These are phyloP conservation scores for Alternaria solani DNA, from an alignment of 2,329 filamentous ascomycete species.

Conservation along the genomic window DNA sequence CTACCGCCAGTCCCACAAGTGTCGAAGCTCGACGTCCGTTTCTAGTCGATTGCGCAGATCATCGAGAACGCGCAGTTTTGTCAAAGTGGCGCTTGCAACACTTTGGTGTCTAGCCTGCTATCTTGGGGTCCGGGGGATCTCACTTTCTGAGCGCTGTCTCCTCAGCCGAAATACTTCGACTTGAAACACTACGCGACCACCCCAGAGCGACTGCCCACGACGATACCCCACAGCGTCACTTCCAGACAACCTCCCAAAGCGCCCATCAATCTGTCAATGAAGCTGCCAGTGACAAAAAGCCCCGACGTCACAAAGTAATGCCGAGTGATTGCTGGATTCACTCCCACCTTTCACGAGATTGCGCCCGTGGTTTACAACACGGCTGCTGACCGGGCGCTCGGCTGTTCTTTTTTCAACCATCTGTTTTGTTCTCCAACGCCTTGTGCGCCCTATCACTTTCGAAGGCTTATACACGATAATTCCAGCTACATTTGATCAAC, in stretches of 20 bases:
- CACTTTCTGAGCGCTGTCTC: slow-evolving; percentile 3
- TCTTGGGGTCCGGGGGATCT: slow-evolving; percentile 8
- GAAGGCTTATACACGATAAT: slow-evolving; percentile 12
- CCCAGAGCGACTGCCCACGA: slow-evolving; percentile 11
- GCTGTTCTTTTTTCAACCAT: slow-evolving; percentile 6
- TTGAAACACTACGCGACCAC: slow-evolving; percentile 4
- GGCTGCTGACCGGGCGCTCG: slow-evolving; percentile 8
- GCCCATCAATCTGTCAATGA: slow-evolving; percentile 4
- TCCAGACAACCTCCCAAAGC: slow-evolving; percentile 18
- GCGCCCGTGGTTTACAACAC: slow-evolving; percentile 4
- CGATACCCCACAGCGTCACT: slow-evolving; percentile 9
- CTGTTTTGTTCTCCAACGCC: slow-evolving; percentile 7
- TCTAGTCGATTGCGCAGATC: slow-evolving; percentile 12
- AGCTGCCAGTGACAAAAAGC: slow-evolving; percentile 1
- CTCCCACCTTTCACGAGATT: background rate
- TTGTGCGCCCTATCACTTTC: slow-evolving; percentile 7
- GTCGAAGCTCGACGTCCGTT: slow-evolving; percentile 7
- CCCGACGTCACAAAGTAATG: slow-evolving; percentile 10
- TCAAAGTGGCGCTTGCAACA: slow-evolving; percentile 11
- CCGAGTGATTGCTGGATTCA: slow-evolving; percentile 12
- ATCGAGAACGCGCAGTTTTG: slow-evolving; percentile 5
- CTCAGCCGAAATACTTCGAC: slow-evolving; percentile 2
- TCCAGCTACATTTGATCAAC: background rate
- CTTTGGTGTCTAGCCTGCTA: slow-evolving; percentile 4
- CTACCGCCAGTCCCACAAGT: slow-evolving; percentile 8